Evolutionary conservation across 2,329 filamentous ascomycete species (phyloP), one percentile per base, ranked within the genome.

Genomic region (Clarireedia paspali): DNA sequence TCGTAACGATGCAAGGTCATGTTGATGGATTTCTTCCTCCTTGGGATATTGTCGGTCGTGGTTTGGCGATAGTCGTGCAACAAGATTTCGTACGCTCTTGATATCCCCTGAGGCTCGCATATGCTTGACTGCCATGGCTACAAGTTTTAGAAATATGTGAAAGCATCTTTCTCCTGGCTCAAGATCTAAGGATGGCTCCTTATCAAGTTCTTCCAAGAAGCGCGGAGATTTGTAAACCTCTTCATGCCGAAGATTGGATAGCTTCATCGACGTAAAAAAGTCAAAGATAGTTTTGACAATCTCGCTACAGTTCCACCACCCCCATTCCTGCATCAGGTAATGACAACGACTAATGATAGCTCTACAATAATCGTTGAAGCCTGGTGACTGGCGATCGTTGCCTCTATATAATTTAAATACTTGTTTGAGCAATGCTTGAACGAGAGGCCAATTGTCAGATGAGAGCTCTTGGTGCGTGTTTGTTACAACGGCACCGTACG

Each of bases 321-420:
- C 81, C 84, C 84, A 88, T 67, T 83, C 78, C 56, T 78, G 73
- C 47, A 85, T 79, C 9, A 87, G 74, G 64, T 80, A 79, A 64
- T 86, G 78, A 59, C 84, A 87, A 30, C 84, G 78, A 17, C 75
- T 74, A 34, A 86, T 70, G 4, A 84, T 66, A 5, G 80, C 77
- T 17, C 79, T 76, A 58, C 80, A 84, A 63, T 87, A 87, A 57
- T 80, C 79, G 60, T 85, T 87, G 73, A 87, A 86, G 63, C 80
- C 79, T 1, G 81, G 73, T 1, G 77, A 68, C 62, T 87, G 83
- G 23, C 74, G 75, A 2, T 69, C 64, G 54, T 83, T 80, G n/a
- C 70, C 69, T 58, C 75, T 73, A 64, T 87, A 87, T 2, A 84
- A 64, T 20, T 78, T 70, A 54, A 86, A 83, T 12, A 85, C 75